phyloP scores from a whole-genome alignment of 2,329 filamentous ascomycete genomes.

The Cercospora sp. region DNA sequence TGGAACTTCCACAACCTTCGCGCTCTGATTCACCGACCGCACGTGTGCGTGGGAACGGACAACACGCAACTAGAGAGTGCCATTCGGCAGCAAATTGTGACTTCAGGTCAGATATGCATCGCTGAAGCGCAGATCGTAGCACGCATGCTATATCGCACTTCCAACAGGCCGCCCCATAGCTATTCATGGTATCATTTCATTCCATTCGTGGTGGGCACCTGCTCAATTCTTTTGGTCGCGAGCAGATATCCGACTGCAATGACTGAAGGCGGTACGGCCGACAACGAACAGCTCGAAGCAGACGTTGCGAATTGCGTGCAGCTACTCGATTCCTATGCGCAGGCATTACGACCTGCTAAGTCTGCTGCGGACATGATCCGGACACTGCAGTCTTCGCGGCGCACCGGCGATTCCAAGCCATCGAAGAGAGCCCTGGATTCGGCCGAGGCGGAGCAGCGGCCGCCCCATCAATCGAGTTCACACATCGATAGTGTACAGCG shows the following conservation, averaged over 20 bases:
- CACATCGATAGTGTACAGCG: neutral
- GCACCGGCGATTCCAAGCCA: neutral
- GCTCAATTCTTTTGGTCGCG: slow-evolving; percentile 18
- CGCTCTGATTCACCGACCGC: slow-evolving; percentile 14
- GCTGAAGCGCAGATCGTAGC: slow-evolving; percentile 15
- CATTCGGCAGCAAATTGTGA: slow-evolving; percentile 7
- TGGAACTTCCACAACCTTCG: slow-evolving; percentile 19
- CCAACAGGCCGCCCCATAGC: slow-evolving; percentile 9
- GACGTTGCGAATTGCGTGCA: slow-evolving; percentile 15
- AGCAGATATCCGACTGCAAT: slow-evolving; percentile 1
- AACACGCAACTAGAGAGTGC: neutral
- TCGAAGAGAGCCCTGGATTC: neutral
- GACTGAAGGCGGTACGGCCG: neutral
- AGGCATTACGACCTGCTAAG: slow-evolving; percentile 9
- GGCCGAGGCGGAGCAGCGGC: neutral
- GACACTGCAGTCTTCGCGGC: slow-evolving; percentile 7
- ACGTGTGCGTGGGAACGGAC: slow-evolving; percentile 6
- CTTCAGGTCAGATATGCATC: slow-evolving; percentile 14
- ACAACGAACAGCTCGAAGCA: slow-evolving; percentile 3
- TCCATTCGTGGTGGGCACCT: slow-evolving; percentile 12
- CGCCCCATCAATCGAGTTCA: neutral
- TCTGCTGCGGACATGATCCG: slow-evolving; percentile 18
- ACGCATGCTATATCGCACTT: slow-evolving; percentile 8
- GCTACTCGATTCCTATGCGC: slow-evolving; percentile 10
- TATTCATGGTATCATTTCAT: slow-evolving; percentile 18